Percentiles rank a stretch among this genome's conserved stretches.
Evolutionary conservation across 2,329 filamentous ascomycete species (phyloP).

Genomic region (Curvularia hawaiiensis): DNA sequence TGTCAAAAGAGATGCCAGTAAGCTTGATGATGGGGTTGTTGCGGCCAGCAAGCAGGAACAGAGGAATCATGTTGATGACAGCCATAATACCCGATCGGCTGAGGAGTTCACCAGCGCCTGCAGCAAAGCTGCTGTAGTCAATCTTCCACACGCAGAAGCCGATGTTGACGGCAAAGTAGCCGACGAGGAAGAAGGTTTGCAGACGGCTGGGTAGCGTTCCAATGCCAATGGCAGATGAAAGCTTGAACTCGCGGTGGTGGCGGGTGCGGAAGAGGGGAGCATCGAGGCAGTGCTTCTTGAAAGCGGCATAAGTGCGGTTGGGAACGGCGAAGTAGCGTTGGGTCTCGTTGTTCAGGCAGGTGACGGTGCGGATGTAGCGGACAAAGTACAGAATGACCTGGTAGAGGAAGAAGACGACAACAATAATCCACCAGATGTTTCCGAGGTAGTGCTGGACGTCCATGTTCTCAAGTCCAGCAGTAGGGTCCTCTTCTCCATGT

Average conservation of each 20-base stretch:
- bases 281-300: constrained; percentile 55
- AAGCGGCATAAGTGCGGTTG: constrained; percentile 54
- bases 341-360: constrained; percentile 76
- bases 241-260: constrained; percentile 58
- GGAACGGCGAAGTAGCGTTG: constrained; percentile 78
- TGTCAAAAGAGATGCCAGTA: constrained; percentile 78
- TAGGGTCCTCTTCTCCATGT: constrained; percentile 29
- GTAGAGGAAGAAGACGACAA: constrained; percentile 69
- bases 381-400: constrained; percentile 64
- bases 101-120: constrained; percentile 69
- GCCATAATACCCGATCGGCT: constrained; percentile 74
- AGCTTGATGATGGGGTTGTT: constrained; percentile 79
- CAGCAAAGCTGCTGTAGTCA: constrained; percentile 69
- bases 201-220: constrained; percentile 57
- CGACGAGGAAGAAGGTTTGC: constrained; percentile 54
- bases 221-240: constrained; percentile 55
- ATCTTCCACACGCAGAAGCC: constrained; percentile 59
- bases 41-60: constrained; percentile 74
- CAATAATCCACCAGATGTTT: constrained; percentile 63
- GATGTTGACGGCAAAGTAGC: constrained; percentile 56
- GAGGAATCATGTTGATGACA: constrained; percentile 77
- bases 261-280: constrained; percentile 55
- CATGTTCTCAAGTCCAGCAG: constrained; percentile 39
- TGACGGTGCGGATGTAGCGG: constrained; percentile 73
- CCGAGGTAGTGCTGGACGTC: constrained; percentile 46